Percentiles rank a stretch among this genome's conserved stretches.
phyloP scores from a whole-genome alignment of 352 stramenopile genomes.

The Globisporangium polare region DNA sequence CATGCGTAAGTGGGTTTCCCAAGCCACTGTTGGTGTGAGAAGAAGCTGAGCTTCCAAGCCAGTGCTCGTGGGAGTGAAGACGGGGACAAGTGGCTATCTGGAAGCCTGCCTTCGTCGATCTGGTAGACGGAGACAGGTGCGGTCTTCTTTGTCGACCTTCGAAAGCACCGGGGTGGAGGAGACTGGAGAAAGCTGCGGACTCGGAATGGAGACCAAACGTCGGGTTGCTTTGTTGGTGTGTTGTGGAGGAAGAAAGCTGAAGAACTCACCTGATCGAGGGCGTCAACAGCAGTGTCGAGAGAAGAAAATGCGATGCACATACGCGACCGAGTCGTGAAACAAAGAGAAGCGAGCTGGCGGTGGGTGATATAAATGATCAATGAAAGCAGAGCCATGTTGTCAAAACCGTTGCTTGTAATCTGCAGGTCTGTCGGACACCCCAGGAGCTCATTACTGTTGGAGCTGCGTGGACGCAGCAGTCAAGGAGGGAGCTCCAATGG shows the following conservation, averaged over 20 bases:
- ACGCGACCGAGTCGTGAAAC: not conserved
- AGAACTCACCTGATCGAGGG: not conserved
- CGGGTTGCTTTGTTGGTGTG: not conserved
- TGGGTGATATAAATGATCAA: not conserved
- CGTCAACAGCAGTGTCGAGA: not conserved
- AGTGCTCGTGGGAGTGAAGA: no score
- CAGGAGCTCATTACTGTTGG: no score
- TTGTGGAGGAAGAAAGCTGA: not conserved
- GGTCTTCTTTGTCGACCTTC: no score
- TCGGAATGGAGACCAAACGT: not conserved
- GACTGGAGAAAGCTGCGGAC: not conserved
- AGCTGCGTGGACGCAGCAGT: no score
- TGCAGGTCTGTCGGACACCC: no score
- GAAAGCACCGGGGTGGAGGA: not conserved
- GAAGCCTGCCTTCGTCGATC: no score
- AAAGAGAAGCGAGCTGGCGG: not conserved
- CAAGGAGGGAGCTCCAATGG: no score
- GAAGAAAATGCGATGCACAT: not conserved
- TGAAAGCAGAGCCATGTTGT: not conserved
- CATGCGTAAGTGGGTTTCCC: constrained; percentile 36
- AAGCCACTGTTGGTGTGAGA: no score
- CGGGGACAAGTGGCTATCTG: no score
- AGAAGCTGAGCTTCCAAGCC: no score
- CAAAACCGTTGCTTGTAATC: not conserved
- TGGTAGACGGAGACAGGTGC: no score